A percentile compares a stretch with the other conserved stretches of the same genome.
Conservation (phyloP, 768 basidiomycete species). For the Serendipita sp. region DNA sequence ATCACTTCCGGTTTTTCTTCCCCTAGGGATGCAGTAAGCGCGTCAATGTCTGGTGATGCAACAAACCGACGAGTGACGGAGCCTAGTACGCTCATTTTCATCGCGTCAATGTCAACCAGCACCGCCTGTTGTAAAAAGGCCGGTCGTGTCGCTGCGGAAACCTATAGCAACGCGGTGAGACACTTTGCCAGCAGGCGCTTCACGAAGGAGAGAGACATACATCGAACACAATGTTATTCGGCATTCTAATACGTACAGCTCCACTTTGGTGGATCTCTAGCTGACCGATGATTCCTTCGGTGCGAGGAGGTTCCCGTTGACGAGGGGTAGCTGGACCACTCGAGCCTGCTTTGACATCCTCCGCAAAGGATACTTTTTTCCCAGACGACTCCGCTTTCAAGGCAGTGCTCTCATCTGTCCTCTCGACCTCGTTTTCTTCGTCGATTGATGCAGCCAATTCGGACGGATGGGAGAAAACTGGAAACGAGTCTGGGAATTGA, state of each 20-base stretch:
- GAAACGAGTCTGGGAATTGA: slow-evolving; percentile 80
- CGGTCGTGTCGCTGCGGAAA: slow-evolving; percentile 65
- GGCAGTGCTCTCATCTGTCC: slow-evolving; percentile 9
- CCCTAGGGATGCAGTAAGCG: slow-evolving; percentile 21
- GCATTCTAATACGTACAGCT: slow-evolving; percentile 69
- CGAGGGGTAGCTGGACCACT: slow-evolving; percentile 15
- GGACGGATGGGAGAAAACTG: slow-evolving; percentile 38
- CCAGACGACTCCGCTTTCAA: slow-evolving; percentile 17
- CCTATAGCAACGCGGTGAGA: slow-evolving; percentile 26
- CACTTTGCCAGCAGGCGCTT: neutral
- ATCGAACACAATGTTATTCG: slow-evolving; percentile 67
- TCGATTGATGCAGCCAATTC: slow-evolving; percentile 17
- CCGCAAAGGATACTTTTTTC: slow-evolving; percentile 50
- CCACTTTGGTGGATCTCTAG: slow-evolving; percentile 78
- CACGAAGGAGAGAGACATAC: slow-evolving; percentile 27
- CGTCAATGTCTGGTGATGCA: slow-evolving; percentile 69
- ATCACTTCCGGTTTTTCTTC: neutral
- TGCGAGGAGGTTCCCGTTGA: slow-evolving; percentile 17
- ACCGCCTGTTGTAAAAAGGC: slow-evolving; percentile 83
- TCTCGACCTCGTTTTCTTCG: slow-evolving; percentile 10
- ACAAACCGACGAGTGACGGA: slow-evolving; percentile 75
- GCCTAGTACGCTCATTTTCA: slow-evolving; percentile 58
- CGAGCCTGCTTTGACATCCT: slow-evolving; percentile 38
- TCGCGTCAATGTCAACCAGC: slow-evolving; percentile 43
- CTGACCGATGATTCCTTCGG: slow-evolving; percentile 71